Conservation (phyloP, 257 asterid genomes). For the Solanum ahanhuiri region DNA sequence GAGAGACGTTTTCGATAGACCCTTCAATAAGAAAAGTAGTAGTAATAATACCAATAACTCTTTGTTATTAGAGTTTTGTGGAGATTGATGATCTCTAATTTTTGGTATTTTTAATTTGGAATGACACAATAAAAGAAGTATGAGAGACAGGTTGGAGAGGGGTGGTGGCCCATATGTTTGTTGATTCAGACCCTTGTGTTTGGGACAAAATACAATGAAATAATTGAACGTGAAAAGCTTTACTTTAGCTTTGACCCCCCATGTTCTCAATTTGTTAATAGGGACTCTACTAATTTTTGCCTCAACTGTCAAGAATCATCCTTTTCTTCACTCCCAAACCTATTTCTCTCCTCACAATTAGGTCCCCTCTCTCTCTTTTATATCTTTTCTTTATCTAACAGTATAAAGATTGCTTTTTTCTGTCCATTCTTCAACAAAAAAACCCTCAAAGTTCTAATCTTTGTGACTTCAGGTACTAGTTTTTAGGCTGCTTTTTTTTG, state of each 20-base stretch:
- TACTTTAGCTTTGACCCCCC: conserved; percentile 35
- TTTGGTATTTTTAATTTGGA: not conserved
- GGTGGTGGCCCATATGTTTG: conserved; percentile 51
- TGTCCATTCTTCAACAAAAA: conserved; percentile 21
- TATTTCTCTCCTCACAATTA: conserved; percentile 5
- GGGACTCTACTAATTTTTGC: not conserved
- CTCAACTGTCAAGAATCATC: not conserved
- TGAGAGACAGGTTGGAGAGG: conserved; percentile 47
- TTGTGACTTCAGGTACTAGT: conserved; percentile 43
- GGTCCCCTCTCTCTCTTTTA: conserved; percentile 12
- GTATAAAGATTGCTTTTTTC: conserved; percentile 17
- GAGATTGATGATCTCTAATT: conserved; percentile 51
- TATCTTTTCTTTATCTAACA: conserved; percentile 27
- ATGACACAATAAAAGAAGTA: conserved; percentile 8
- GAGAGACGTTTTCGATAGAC: not conserved
- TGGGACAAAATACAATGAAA: conserved; percentile 52
- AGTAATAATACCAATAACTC: not conserved
- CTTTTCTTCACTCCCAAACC: conserved; percentile 29
- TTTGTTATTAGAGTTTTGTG: not conserved
- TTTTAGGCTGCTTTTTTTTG: conserved; percentile 28
- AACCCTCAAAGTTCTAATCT: conserved; percentile 51
- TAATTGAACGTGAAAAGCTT: conserved; percentile 53
- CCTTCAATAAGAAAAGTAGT: not conserved
- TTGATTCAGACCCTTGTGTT: conserved; percentile 29
- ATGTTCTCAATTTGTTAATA: not conserved